These are phyloP conservation scores for Blakeslea trispora DNA, from an alignment of 371 early-diverging fungal genomes.

Conservation along the genomic window DNA sequence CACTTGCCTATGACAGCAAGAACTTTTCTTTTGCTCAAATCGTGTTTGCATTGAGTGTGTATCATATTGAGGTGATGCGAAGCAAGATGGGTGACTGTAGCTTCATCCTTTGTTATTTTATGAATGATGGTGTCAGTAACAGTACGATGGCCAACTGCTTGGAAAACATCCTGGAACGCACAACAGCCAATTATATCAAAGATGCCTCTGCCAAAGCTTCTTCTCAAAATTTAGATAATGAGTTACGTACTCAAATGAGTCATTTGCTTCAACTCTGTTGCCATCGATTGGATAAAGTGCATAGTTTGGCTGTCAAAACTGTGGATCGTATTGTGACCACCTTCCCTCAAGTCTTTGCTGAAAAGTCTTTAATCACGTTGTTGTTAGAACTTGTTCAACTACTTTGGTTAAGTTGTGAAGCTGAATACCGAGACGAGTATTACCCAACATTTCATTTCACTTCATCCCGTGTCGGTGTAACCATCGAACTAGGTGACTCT, in stretches of 20 bases:
- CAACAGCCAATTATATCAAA: constrained; percentile 52
- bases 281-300: constrained; percentile 71
- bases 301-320: constrained; percentile 59
- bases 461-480: constrained; percentile 62
- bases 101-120: constrained; percentile 77
- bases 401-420: constrained; percentile 80
- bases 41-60: constrained; percentile 81
- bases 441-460: constrained; percentile 75
- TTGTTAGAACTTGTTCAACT: constrained; percentile 78
- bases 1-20: constrained; percentile 59
- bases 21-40: constrained; percentile 71
- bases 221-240: constrained; percentile 50
- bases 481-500: constrained; percentile 77
- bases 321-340: constrained; percentile 54
- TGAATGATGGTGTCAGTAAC: constrained; percentile 79
- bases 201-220: constrained; percentile 57
- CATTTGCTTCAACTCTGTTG: constrained; percentile 65
- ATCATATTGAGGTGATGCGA: constrained; percentile 86
- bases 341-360: constrained; percentile 77
- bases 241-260: constrained; percentile 57
- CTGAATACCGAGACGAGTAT: constrained; percentile 81
- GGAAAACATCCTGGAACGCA: constrained; percentile 73
- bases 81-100: constrained; percentile 69
- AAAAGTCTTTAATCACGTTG: constrained; percentile 61
- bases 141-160: constrained; percentile 72